Percentiles rank a stretch among this genome's conserved stretches.
These are phyloP conservation scores for Colletotrichum costaricense DNA, from an alignment of 2,329 filamentous ascomycete species.

Conservation along the genomic window DNA sequence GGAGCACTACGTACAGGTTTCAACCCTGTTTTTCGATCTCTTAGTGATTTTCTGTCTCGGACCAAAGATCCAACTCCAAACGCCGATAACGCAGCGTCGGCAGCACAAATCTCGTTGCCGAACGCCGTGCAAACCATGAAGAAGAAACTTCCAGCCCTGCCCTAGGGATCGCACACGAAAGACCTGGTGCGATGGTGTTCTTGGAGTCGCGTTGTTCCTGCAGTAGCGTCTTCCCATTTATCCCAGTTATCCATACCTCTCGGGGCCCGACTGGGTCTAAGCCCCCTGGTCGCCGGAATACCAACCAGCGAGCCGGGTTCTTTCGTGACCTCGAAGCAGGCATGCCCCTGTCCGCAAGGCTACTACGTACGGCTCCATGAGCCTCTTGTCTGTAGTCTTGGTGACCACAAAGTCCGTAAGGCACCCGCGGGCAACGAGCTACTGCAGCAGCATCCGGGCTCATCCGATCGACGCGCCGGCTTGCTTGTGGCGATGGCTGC, in stretches of 20 bases:
- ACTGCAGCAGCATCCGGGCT: constrained; percentile 3
- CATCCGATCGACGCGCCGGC: constrained; percentile 7
- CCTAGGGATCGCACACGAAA: neutral
- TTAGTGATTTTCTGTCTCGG: neutral
- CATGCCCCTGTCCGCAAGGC: constrained; percentile 13
- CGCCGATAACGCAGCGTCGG: neutral
- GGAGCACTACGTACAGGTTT: neutral
- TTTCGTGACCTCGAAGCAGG: constrained; percentile 5
- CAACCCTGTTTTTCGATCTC: constrained; percentile 10
- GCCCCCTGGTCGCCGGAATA: constrained; percentile 9
- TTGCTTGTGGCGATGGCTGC: neutral
- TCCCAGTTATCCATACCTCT: constrained; percentile 15
- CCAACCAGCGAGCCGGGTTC: constrained; percentile 23
- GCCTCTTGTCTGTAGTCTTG: neutral
- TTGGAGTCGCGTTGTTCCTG: constrained; percentile 27
- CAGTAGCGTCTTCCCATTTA: constrained; percentile 28
- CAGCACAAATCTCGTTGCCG: constrained; percentile 7
- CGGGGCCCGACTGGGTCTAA: constrained; percentile 19
- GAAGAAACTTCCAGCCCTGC: neutral
- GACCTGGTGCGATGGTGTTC: constrained; percentile 26
- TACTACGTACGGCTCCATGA: neutral
- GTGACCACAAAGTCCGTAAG: neutral
- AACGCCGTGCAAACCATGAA: neutral
- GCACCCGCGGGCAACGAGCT: neutral
- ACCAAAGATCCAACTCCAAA: neutral